These are phyloP conservation scores for Detonula confervacea DNA, from an alignment of 352 stramenopile genomes.

Conservation along the genomic window DNA sequence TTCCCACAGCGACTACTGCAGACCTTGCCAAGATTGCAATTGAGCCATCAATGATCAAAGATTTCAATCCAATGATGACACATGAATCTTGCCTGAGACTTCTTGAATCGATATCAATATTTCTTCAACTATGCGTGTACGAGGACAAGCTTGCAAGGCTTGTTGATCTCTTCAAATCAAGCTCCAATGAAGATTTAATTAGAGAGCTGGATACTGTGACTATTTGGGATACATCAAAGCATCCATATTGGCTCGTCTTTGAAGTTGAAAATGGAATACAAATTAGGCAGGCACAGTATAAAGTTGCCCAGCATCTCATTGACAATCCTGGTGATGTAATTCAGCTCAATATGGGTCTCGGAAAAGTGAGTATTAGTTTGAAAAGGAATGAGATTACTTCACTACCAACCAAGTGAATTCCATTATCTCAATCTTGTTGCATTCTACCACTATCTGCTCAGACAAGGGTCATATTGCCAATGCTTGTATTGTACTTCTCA, in stretches of 20 bases:
- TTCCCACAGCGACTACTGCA: slow-evolving; percentile 30
- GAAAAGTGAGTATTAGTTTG: slow-evolving; percentile 83
- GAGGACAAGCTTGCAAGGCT: slow-evolving; percentile 86
- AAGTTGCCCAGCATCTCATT: slow-evolving; percentile 87
- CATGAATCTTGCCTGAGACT: slow-evolving; percentile 18
- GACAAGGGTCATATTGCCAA: slow-evolving; percentile 87
- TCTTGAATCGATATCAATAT: slow-evolving; percentile 34
- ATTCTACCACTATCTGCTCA: slow-evolving; percentile 12
- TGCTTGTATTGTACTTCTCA: slow-evolving; percentile 87
- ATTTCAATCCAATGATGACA: slow-evolving; percentile 53
- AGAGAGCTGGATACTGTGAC: slow-evolving; percentile 75
- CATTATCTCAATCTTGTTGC: background rate
- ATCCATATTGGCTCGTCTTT: slow-evolving; percentile 89
- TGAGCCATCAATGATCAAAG: slow-evolving; percentile 13
- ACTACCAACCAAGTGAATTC: too few species aligned
- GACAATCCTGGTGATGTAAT: slow-evolving; percentile 82
- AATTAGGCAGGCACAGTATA: slow-evolving; percentile 88
- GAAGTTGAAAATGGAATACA: slow-evolving; percentile 87
- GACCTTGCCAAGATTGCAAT: slow-evolving; percentile 50
- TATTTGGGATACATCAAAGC: slow-evolving; percentile 74
- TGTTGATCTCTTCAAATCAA: slow-evolving; percentile 6
- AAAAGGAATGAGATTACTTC: too few species aligned
- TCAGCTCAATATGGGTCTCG: slow-evolving; percentile 89
- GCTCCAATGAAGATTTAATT: slow-evolving; percentile 26
- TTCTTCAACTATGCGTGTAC: slow-evolving; percentile 85